Evolutionary conservation across 345 rosid species (phyloP).

Genomic region (Hirschfeldia incana): DNA sequence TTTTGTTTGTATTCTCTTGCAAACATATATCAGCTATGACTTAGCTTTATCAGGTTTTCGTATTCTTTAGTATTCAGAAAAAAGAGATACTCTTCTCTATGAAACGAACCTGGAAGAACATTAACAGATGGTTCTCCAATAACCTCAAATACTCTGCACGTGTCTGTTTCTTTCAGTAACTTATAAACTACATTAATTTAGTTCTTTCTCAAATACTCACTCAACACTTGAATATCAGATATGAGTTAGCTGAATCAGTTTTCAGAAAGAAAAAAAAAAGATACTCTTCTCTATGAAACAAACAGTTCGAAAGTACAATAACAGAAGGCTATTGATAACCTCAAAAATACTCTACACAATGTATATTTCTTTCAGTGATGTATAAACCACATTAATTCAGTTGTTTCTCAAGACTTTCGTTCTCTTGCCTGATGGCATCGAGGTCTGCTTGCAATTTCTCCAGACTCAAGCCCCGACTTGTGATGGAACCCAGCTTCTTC

Average conservation of each 20-base stretch:
- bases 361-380: background rate
- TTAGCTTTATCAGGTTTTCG: background rate
- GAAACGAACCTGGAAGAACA: no score
- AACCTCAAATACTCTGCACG: no score
- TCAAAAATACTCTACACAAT: background rate
- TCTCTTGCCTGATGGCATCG: slow-evolving; percentile 59
- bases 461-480: slow-evolving; percentile 52
- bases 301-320: background rate
- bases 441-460: slow-evolving; percentile 65
- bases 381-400: background rate
- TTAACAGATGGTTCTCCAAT: no score
- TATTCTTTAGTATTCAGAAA: background rate
- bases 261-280: no score
- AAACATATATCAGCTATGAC: background rate
- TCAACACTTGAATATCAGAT: no score
- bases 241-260: no score
- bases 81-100: no score
- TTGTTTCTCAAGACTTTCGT: slow-evolving; percentile 49
- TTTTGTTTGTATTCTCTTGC: background rate
- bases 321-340: background rate
- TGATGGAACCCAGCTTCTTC: slow-evolving; percentile 66
- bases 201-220: no score
- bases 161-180: no score
- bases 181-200: no score
- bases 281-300: background rate